These are phyloP conservation scores for Rhodotorula sphaerocarpa DNA, from an alignment of 768 basidiomycete genomes.

Conservation along the genomic window DNA sequence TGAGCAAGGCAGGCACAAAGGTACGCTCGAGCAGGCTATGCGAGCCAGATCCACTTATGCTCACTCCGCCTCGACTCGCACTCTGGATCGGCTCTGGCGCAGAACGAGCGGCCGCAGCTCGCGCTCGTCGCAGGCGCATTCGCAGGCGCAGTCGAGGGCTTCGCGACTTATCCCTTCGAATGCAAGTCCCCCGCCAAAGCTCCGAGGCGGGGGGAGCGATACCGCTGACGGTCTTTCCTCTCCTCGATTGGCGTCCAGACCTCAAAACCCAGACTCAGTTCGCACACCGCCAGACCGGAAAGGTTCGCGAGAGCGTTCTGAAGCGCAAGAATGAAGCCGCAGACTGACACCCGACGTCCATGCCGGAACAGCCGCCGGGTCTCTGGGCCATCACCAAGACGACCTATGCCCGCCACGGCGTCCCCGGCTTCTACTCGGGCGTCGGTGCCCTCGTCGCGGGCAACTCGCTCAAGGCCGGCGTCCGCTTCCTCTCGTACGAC, in stretches of 20 bases:
- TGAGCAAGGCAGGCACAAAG: conserved; percentile 7
- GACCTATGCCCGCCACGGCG: conserved; percentile 66
- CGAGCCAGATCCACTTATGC: background rate
- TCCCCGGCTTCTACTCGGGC: conserved; percentile 74
- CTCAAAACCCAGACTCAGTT: conserved; percentile 94
- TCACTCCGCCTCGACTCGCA: background rate
- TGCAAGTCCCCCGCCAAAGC: conserved; percentile 1
- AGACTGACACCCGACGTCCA: too few relatives aligned
- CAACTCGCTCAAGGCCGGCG: conserved; percentile 88
- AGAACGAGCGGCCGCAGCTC: conserved; percentile 50
- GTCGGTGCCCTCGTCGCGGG: conserved; percentile 69
- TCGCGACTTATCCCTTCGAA: conserved; percentile 32
- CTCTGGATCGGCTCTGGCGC: too few relatives aligned
- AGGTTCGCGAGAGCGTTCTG: background rate
- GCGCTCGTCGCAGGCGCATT: conserved; percentile 79
- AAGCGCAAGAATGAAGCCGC: background rate
- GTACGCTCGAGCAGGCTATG: background rate
- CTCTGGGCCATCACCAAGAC: conserved; percentile 65
- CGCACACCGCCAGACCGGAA: conserved; percentile 55
- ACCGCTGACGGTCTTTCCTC: background rate
- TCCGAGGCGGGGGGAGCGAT: too few relatives aligned
- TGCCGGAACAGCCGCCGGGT: conserved; percentile 52
- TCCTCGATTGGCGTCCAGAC: conserved; percentile 80
- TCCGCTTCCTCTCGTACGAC: conserved; percentile 90
- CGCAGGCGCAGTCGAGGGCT: conserved; percentile 78